A percentile compares a stretch with the other conserved stretches of the same genome.
Conservation (phyloP, 2,329 filamentous ascomycete species). For the Clarireedia sp. region DNA sequence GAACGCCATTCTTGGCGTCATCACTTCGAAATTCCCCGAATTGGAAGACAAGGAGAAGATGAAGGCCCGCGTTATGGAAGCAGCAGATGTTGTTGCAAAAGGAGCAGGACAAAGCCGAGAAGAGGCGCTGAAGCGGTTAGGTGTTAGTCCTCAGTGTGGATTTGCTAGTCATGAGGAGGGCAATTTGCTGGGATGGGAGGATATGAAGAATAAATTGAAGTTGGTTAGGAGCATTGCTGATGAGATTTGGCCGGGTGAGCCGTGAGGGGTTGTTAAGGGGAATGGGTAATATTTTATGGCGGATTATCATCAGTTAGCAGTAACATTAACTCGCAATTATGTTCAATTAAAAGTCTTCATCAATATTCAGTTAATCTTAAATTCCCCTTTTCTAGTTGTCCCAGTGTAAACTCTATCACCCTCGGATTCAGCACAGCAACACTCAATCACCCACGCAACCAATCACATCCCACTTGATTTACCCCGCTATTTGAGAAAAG, state of each 20-base stretch:
- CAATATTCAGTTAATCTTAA: too few species aligned
- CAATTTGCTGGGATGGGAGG: slow-evolving; percentile 59
- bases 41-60: slow-evolving; percentile 57
- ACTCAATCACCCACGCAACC: too few species aligned
- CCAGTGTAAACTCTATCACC: too few species aligned
- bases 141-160: slow-evolving; percentile 64
- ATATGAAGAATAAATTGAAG: slow-evolving; percentile 66
- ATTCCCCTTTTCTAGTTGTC: too few species aligned
- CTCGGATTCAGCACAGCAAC: too few species aligned
- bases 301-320: too few species aligned
- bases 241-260: slow-evolving; percentile 51
- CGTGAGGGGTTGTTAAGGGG: too few species aligned
- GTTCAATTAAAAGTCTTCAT: too few species aligned
- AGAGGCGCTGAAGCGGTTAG: slow-evolving; percentile 60
- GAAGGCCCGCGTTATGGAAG: slow-evolving; percentile 49
- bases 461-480: too few species aligned
- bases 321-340: too few species aligned
- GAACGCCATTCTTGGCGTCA: slow-evolving; percentile 55
- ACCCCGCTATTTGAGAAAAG: too few species aligned
- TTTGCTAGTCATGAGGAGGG: slow-evolving; percentile 42
- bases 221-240: slow-evolving; percentile 66
- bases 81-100: slow-evolving; percentile 61
- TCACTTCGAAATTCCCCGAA: slow-evolving; percentile 54
- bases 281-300: too few species aligned
- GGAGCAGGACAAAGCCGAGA: slow-evolving; percentile 56